Percentiles rank a stretch among this genome's conserved stretches.
These are phyloP conservation scores for Penicillium olsonii DNA, from an alignment of 2,329 filamentous ascomycete genomes.

Conservation along the genomic window DNA sequence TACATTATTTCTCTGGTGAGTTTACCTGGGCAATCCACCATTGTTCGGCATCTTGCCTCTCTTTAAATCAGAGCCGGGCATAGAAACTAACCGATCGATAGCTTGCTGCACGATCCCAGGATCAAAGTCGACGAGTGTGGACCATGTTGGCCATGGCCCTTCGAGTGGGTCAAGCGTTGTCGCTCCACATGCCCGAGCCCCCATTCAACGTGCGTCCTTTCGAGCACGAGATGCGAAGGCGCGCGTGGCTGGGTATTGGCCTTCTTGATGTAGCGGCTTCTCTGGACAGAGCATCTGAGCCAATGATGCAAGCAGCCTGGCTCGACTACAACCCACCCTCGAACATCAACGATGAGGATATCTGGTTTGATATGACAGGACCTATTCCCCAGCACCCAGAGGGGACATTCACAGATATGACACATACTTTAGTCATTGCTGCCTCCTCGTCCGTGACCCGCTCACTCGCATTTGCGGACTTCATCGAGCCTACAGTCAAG, in stretches of 20 bases:
- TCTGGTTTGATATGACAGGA: constrained; percentile 27
- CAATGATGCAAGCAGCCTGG: constrained; percentile 37
- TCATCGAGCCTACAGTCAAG: constrained; percentile 24
- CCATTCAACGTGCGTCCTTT: constrained; percentile 32
- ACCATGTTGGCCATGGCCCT: constrained; percentile 37
- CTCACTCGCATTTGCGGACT: constrained; percentile 27
- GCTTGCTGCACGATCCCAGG: constrained; percentile 31
- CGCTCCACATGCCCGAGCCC: constrained; percentile 29
- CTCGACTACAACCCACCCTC: constrained; percentile 26
- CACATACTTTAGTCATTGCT: constrained; percentile 24
- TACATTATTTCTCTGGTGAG: constrained; percentile 34
- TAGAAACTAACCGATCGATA: constrained; percentile 5
- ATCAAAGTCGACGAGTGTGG: constrained; percentile 36
- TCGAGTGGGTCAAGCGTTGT: constrained; percentile 34
- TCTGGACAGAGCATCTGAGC: constrained; percentile 34
- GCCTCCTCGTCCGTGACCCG: constrained; percentile 26
- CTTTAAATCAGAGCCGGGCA: neutral
- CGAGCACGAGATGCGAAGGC: constrained; percentile 33
- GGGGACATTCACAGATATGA: constrained; percentile 32
- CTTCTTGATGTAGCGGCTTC: constrained; percentile 33
- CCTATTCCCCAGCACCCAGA: constrained; percentile 17
- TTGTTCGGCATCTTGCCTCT: neutral
- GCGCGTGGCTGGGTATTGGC: constrained; percentile 34
- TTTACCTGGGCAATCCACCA: no score
- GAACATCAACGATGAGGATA: constrained; percentile 33